Evolutionary conservation across 2,329 filamentous ascomycete species (phyloP), one percentile per base, ranked within the genome.

Genomic region (Dothideomycetidae sp.): DNA sequence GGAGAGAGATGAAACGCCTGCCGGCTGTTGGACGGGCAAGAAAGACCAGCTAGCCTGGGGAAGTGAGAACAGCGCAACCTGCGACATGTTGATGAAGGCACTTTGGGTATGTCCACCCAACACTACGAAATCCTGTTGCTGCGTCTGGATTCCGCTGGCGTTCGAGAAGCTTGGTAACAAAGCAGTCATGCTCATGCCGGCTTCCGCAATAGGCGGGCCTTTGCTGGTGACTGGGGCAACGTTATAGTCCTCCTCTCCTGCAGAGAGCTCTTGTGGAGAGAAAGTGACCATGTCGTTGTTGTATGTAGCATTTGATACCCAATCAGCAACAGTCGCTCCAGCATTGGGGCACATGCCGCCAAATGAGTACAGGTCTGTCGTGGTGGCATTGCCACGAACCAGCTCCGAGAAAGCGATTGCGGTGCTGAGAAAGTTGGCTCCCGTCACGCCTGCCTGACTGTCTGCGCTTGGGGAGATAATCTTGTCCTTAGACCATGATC

Each of bases 21-120:
- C 50, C 9, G 62, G 58, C 39, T 65, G 61, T 5, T 69, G 61
- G n/a, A 86, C 73, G 1, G 69, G 65, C 16, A 92, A 63, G 54
- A 88, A 94, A 17, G 74, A 78, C 88, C 88, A 96, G 37, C 72
- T 78, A 51, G 85, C 76, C 50, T 92, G 80, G 0, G 88, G 88
- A 5, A 94, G 64, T 37, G 76, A 86, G 67, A 86, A 93, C 2
- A 94, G 63, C 0, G 85, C 88, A 1, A 88, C 73, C 30, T 84
- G 82, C 40, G 83, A 92, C 79, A 93, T 94, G 55, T 94, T 93
- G 60, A 94, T 78, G 53, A 93, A 94, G 0, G 85, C 86, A 11
- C 65, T 59, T 47, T 74, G 67, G 0, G 85, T 93, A 53, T 94
- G 85, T 1, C 88, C 88, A 29, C 86, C 88, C 11, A 94, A 62